A percentile compares a stretch with the other conserved stretches of the same genome.
Conservation (phyloP, 176 grass and related monocot genomes). For the Carex pumila region DNA sequence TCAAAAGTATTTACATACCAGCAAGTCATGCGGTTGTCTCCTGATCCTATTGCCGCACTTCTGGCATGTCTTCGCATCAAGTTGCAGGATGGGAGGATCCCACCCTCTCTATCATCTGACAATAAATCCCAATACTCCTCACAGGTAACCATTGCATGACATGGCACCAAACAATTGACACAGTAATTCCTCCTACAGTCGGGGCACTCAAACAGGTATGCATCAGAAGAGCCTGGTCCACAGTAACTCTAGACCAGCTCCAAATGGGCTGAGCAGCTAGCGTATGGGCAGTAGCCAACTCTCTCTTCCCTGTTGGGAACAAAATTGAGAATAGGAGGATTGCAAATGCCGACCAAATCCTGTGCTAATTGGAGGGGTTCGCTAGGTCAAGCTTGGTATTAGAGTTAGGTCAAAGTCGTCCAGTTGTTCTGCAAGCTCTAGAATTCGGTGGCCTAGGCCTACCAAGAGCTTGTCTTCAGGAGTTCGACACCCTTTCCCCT, state of each 20-base stretch:
- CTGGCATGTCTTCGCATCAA: conserved; percentile 64
- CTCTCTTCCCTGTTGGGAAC: conserved; percentile 33
- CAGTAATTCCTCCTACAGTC: conserved; percentile 87
- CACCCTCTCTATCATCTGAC: conserved; percentile 43
- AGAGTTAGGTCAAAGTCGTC: conserved; percentile 92
- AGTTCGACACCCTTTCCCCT: too few species aligned
- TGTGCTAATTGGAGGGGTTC: conserved; percentile 72
- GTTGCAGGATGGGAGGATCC: conserved; percentile 52
- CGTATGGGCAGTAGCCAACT: conserved; percentile 74
- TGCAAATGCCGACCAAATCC: conserved; percentile 79
- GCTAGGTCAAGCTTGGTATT: conserved; percentile 75
- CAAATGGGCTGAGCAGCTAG: conserved; percentile 60
- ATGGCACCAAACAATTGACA: conserved; percentile 71
- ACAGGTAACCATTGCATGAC: conserved; percentile 79
- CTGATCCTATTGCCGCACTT: conserved; percentile 61
- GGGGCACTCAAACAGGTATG: conserved; percentile 56
- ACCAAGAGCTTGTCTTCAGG: conserved; percentile 91
- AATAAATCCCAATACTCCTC: conserved; percentile 75
- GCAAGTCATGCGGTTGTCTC: conserved; percentile 76
- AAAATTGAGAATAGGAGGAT: conserved; percentile 30
- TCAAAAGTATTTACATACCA: conserved; percentile 41
- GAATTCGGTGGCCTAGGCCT: conserved; percentile 93
- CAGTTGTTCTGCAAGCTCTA: conserved; percentile 83
- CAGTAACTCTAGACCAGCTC: conserved; percentile 57
- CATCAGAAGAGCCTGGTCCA: conserved; percentile 57